These are phyloP conservation scores for Nicotiana tabacum DNA, from an alignment of 257 asterid genomes.

Conservation along the genomic window DNA sequence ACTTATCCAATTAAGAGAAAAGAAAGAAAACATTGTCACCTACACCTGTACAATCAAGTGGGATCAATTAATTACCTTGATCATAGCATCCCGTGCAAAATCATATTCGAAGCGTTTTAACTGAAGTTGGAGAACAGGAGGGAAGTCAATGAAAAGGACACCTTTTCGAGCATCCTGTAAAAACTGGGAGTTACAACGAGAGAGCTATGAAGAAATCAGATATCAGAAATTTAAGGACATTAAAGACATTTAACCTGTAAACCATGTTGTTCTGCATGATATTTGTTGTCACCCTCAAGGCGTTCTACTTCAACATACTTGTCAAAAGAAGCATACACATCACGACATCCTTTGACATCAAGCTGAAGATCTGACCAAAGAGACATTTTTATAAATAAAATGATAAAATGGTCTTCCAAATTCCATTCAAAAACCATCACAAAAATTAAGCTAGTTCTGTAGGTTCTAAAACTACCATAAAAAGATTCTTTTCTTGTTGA, in stretches of 20 bases:
- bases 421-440: background rate
- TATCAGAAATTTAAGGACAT: background rate
- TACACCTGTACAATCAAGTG: background rate
- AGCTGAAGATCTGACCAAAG: slow-evolving; percentile 65
- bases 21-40: background rate
- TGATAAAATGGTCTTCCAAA: background rate
- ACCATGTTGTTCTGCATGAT: slow-evolving; percentile 68
- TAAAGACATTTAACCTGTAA: slow-evolving; percentile 50
- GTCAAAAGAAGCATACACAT: slow-evolving; percentile 81
- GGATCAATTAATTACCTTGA: slow-evolving; percentile 43
- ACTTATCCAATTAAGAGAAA: background rate
- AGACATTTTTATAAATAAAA: slow-evolving; percentile 14
- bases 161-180: slow-evolving; percentile 87
- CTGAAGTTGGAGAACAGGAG: slow-evolving; percentile 85
- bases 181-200: background rate
- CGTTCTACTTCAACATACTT: slow-evolving; percentile 81
- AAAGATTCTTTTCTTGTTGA: slow-evolving; percentile 85
- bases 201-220: background rate
- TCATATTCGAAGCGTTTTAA: slow-evolving; percentile 75
- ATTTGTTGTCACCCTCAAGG: slow-evolving; percentile 77
- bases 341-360: slow-evolving; percentile 75
- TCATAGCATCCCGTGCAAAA: slow-evolving; percentile 73
- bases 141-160: slow-evolving; percentile 73
- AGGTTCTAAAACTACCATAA: slow-evolving; percentile 44
- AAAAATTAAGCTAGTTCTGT: background rate